Percentiles rank a stretch among this genome's conserved stretches.
Evolutionary conservation across 768 basidiomycete genomes (phyloP).

Genomic region (Coprinopsis sp.): DNA sequence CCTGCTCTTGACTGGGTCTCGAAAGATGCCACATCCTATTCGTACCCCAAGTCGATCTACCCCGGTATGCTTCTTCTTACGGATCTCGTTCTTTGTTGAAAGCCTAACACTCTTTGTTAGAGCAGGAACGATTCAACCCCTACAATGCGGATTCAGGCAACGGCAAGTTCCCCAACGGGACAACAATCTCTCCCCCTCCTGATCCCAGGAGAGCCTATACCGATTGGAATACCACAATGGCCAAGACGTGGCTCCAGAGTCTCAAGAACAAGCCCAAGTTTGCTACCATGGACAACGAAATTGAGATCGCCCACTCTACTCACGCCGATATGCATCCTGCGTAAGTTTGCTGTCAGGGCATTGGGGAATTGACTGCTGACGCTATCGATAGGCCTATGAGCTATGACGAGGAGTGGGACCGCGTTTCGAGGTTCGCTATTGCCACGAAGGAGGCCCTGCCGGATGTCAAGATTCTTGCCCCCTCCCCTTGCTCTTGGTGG

Average conservation of each 20-base stretch:
- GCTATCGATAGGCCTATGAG: conserved; percentile 32
- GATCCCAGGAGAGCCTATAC: conserved; percentile 38
- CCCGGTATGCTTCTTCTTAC: conserved; percentile 29
- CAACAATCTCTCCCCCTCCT: conserved; percentile 35
- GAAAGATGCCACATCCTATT: conserved; percentile 50
- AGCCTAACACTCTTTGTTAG: conserved; percentile 20
- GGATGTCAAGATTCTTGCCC: conserved; percentile 40
- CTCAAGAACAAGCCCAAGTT: conserved; percentile 44
- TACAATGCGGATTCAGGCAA: conserved; percentile 46
- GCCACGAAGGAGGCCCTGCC: conserved; percentile 42
- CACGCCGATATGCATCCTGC: conserved; percentile 55
- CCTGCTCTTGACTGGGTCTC: conserved; percentile 56
- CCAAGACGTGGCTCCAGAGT: conserved; percentile 39
- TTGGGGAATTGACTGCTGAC: not conserved
- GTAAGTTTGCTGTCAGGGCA: conserved; percentile 20
- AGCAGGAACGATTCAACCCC: conserved; percentile 41
- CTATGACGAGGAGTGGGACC: conserved; percentile 48
- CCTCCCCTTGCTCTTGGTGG: conserved; percentile 45
- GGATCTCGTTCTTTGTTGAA: not conserved
- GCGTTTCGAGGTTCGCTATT: conserved; percentile 38
- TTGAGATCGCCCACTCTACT: conserved; percentile 49
- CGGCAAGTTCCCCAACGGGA: conserved; percentile 46
- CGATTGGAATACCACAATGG: conserved; percentile 44
- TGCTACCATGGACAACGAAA: conserved; percentile 52
- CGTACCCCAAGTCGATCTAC: conserved; percentile 40